These are phyloP conservation scores for Agrocybe chaxingu DNA, from an alignment of 768 basidiomycete species.

Conservation along the genomic window DNA sequence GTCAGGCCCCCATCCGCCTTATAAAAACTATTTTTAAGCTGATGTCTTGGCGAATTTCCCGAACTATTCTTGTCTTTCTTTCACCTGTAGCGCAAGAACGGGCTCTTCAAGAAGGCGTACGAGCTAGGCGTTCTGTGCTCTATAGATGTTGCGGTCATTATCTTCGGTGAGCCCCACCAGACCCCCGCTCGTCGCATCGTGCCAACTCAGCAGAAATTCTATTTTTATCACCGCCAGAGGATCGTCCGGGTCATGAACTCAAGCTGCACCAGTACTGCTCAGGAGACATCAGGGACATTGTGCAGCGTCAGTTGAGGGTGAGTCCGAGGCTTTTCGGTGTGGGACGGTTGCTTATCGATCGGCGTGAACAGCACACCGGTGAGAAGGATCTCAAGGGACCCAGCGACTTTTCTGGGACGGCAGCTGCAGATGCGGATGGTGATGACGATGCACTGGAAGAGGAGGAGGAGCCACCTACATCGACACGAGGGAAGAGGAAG, in stretches of 20 bases:
- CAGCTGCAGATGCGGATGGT: constrained; percentile 13
- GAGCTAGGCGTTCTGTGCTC: constrained; percentile 77
- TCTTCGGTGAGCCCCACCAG: constrained; percentile 46
- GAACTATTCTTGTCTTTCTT: constrained; percentile 18
- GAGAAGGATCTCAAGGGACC: constrained; percentile 34
- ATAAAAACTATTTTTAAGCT: constrained; percentile 21
- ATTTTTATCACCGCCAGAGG: constrained; percentile 39
- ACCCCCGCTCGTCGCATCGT: not conserved
- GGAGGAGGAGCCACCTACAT: constrained; percentile 7
- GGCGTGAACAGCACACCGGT: constrained; percentile 26
- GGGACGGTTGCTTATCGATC: constrained; percentile 12
- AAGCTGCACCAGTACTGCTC: constrained; percentile 77
- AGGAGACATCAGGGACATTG: constrained; percentile 51
- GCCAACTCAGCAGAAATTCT: constrained; percentile 13
- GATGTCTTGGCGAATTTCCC: constrained; percentile 20
- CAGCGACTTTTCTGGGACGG: constrained; percentile 28
- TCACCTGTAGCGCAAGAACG: constrained; percentile 58
- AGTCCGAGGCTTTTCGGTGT: constrained; percentile 4
- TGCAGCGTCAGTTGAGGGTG: constrained; percentile 55
- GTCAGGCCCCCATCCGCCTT: not conserved
- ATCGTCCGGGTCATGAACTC: constrained; percentile 60
- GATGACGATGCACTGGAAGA: constrained; percentile 30
- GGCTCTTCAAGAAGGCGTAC: constrained; percentile 77
- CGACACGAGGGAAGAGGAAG: constrained; percentile 9
- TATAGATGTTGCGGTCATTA: constrained; percentile 72